Percentiles rank a stretch among this genome's conserved stretches.
phyloP scores from a whole-genome alignment of 208 protist genomes.

The Leishmania arabica region DNA sequence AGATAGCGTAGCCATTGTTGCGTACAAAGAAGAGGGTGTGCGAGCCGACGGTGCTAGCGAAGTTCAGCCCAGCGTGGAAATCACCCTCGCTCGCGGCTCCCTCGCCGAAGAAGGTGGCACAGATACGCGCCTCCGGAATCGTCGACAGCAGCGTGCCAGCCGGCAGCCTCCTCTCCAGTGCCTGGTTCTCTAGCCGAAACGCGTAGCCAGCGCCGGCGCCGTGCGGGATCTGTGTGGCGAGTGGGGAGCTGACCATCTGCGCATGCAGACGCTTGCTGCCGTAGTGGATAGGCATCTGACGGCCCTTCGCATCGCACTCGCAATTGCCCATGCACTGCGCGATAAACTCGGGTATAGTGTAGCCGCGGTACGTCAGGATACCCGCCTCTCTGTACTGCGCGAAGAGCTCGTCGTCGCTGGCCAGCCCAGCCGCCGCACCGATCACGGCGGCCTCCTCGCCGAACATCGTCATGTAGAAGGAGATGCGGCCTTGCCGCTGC shows the following conservation, averaged over 20 bases:
- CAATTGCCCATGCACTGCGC: constrained; percentile 96
- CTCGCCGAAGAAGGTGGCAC: constrained; percentile 97
- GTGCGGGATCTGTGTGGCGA: constrained; percentile 97
- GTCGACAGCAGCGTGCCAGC: constrained; percentile 28
- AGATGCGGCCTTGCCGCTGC: constrained; percentile 96
- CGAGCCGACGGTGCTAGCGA: constrained; percentile 92
- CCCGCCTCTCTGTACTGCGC: constrained; percentile 95
- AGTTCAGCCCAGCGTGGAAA: constrained; percentile 97
- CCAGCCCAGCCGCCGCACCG: constrained; percentile 88
- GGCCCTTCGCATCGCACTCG: constrained; percentile 90
- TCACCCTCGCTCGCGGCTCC: constrained; percentile 97
- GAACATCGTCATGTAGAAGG: constrained; percentile 97
- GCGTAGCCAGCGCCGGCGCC: constrained; percentile 95
- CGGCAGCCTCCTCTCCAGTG: constrained; percentile 28
- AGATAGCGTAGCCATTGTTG: constrained; percentile 97
- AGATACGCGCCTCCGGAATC: constrained; percentile 51
- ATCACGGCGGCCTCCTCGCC: constrained; percentile 96
- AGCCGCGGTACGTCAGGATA: constrained; percentile 84
- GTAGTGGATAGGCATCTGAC: constrained; percentile 99
- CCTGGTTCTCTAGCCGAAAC: constrained; percentile 87
- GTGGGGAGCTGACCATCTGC: constrained; percentile 96
- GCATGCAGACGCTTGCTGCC: constrained; percentile 92
- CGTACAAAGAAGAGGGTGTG: constrained; percentile 96
- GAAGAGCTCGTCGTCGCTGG: constrained; percentile 92
- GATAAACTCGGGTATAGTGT: constrained; percentile 91